phyloP scores from a whole-genome alignment of 306 rosid species.

The Lablab purpureus region DNA sequence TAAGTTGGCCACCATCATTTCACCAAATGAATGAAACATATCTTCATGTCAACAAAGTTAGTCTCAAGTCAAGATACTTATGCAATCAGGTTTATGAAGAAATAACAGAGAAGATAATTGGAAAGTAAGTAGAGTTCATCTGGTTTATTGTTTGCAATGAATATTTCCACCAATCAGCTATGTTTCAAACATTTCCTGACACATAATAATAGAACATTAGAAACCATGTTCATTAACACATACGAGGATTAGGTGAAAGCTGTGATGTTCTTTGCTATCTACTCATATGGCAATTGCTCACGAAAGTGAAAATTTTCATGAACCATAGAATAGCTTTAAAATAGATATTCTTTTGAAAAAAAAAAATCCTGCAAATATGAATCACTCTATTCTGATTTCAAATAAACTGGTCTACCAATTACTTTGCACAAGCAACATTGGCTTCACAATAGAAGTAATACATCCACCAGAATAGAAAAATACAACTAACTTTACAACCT shows the following conservation, averaged over 20 bases:
- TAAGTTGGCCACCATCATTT: background rate
- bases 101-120: conserved; percentile 61
- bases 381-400: conserved; percentile 30
- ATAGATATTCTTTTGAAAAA: background rate
- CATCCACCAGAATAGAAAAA: conserved; percentile 39
- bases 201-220: conserved; percentile 2
- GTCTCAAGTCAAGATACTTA: conserved; percentile 61
- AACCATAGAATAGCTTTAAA: conserved; percentile 18
- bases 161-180: conserved; percentile 1
- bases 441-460: conserved; percentile 31
- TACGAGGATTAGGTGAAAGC: background rate
- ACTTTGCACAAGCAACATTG: conserved; percentile 30
- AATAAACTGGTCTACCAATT: conserved; percentile 19
- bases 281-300: background rate
- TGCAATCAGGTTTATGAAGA: background rate
- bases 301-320: background rate
- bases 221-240: conserved; percentile 9
- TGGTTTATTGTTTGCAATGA: conserved; percentile 1
- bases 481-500: conserved; percentile 40
- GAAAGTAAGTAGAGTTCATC: background rate
- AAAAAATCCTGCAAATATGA: conserved; percentile 31
- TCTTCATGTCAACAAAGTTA: conserved; percentile 63
- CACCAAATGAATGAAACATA: conserved; percentile 64
- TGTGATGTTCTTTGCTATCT: conserved; percentile 18
- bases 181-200: background rate